Base-by-base conservation (phyloP, 2,329 filamentous ascomycete species). In the Orbilia brochopaga region DNA sequence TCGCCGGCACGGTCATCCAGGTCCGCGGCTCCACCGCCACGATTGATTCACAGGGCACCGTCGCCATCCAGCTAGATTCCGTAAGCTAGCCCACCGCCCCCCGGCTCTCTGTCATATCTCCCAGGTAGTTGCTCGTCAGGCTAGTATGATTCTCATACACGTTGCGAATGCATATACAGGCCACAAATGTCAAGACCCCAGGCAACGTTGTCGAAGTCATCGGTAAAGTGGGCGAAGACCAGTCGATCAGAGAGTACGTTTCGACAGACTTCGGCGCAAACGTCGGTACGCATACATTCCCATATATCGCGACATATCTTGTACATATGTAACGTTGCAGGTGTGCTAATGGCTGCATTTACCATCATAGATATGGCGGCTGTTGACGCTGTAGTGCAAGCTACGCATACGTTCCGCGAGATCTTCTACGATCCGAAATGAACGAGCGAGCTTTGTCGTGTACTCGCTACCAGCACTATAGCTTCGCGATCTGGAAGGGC, bases 1-100 rank as follows among this genome's bases (percentile, higher is more conserved):
- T 97, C 62, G 84, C 96, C 3, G 94, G 94, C 77, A 92, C 89
- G 77, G 92, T 97, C 52, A 85, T 86, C 2, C 88, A 94, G 77
- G 83, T 97, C 23, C 88, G 88, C 57, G 92, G 92, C 75, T 90
- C 94, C 58, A 85, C 86, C 56, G 93, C 92, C 0, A 86, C 87
- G 4, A 85, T 97, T 30, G 91, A 96, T 65, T 88, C 91, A 4
- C 88, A 87, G 24, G 93, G 93, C 0, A 85, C 87, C 21, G 85
- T 97, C 24, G 90, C 87, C 0, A 83, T 91, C 1, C 81, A 89
- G 17, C 79, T 97, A 75, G 92, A 90, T 78, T 84, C 88, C 56
- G 90, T 92, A 81, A 72, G n/a, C 27, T 15, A 44, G n/a, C 44
- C 7, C 30, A 4, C 30, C 30, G 17, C 40, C 15, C n/a, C n/a